Evolutionary conservation across 176 grass and related monocot species (phyloP).

Genomic region (Bromus sterilis): DNA sequence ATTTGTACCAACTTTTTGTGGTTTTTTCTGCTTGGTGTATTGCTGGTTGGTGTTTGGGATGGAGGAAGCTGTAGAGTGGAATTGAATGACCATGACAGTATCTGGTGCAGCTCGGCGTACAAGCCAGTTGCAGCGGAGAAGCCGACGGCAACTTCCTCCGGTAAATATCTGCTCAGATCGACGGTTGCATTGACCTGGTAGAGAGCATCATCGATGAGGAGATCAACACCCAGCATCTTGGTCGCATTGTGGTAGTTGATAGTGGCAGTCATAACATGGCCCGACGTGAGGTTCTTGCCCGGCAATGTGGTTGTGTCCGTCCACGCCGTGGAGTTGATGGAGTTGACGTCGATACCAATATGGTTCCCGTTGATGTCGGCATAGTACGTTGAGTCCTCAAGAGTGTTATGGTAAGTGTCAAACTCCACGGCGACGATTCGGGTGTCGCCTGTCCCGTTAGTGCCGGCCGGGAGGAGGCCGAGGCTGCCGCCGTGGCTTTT

Average conservation of each 20-base stretch:
- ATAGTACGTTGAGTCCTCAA: conserved; percentile 44
- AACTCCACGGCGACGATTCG: conserved; percentile 38
- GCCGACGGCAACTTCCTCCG: neutral
- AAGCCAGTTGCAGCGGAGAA: neutral
- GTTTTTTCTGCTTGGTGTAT: no score
- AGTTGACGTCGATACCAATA: neutral
- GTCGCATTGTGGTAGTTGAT: conserved; percentile 8
- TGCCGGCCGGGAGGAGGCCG: neutral
- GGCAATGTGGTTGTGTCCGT: neutral
- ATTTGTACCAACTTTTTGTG: neutral
- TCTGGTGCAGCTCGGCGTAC: neutral
- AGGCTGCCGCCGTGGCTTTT: neutral
- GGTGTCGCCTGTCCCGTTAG: neutral
- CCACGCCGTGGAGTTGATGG: neutral
- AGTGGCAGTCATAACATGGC: neutral
- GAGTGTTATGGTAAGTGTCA: neutral
- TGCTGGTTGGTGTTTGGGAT: neutral
- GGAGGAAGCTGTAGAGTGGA: neutral
- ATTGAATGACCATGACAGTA: no score
- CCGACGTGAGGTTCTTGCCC: neutral
- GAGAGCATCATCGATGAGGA: neutral
- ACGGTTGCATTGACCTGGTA: neutral
- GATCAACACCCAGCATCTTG: neutral
- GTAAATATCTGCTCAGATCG: neutral
- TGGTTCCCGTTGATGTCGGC: conserved; percentile 44